phyloP scores from a whole-genome alignment of 495 filamentous ascomycete species.

The Beverwykella pulmonaria region DNA sequence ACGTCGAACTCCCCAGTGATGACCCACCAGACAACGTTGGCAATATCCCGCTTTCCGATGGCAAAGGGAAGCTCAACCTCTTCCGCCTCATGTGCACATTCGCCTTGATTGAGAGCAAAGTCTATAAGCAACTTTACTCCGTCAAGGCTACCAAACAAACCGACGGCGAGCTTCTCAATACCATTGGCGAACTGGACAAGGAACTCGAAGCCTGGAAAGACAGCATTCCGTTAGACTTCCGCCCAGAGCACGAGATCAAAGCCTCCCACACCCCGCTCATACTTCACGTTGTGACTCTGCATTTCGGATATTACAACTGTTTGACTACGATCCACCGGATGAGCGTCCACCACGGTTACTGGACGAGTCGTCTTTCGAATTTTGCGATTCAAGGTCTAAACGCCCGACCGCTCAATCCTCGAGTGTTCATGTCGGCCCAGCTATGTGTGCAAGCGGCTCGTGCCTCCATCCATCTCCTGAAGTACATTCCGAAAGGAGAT shows the following conservation, averaged over 20 bases:
- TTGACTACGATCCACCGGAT: slow-evolving; percentile 97
- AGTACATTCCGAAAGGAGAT: slow-evolving; percentile 94
- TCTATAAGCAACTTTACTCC: slow-evolving; percentile 92
- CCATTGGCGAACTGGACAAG: slow-evolving; percentile 91
- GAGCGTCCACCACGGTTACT: slow-evolving; percentile 97
- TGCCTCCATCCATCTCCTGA: slow-evolving; percentile 89
- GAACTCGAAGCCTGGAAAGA: slow-evolving; percentile 97
- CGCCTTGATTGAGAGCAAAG: slow-evolving; percentile 85
- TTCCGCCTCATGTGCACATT: slow-evolving; percentile 92
- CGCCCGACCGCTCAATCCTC: slow-evolving; percentile 83
- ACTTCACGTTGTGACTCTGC: slow-evolving; percentile 86
- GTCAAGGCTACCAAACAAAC: slow-evolving; percentile 89
- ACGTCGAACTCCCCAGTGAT: slow-evolving; percentile 90
- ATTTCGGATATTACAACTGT: slow-evolving; percentile 97
- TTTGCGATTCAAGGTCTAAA: slow-evolving; percentile 94
- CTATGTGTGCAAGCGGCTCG: slow-evolving; percentile 90
- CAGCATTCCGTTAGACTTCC: slow-evolving; percentile 86
- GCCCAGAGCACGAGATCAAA: slow-evolving; percentile 93
- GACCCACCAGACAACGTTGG: slow-evolving; percentile 90
- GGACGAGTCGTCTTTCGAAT: slow-evolving; percentile 92
- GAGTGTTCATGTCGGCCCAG: slow-evolving; percentile 91
- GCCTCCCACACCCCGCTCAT: slow-evolving; percentile 85
- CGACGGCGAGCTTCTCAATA: slow-evolving; percentile 91
- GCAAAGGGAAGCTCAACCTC: slow-evolving; percentile 90
- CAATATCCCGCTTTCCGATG: slow-evolving; percentile 85